Evolutionary conservation across 257 asterid species (phyloP), one percentile per base, ranked within the genome.

Genomic region (Pogostemon cablin): DNA sequence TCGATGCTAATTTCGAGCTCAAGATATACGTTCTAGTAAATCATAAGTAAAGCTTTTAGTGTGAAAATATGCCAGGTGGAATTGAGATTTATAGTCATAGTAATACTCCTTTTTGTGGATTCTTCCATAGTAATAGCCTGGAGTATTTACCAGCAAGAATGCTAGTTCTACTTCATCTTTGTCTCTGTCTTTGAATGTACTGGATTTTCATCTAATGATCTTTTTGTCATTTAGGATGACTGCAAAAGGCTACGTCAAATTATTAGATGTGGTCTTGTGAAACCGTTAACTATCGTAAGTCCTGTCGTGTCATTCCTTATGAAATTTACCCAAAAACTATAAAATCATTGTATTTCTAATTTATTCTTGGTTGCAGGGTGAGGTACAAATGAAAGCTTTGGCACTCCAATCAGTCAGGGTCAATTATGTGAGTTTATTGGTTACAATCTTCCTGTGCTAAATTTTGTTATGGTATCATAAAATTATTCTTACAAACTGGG

Each of bases 201-300:
- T 64, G n/a, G 44, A 55, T 56, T 56, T 43, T 46, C 20, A 40
- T 66, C 58, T 64, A 47, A 73, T 47, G 8, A 7, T 62, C 25
- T 58, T 76, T 72, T 75, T 72, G 54, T 32, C 38, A 25, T 25
- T 25, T 25, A 92, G 98, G 98, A 90, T 35, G 98, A 90, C 81
- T 92, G 98, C 84, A 72, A 80, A 76, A 87, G 90, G 71, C 79
- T 92, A 53, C 95, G 90, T 60, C 95, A 92, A 78, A 86, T 89
- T 85, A 84, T 92, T 64, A 83, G 90, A 80, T 86, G 86, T 40
- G 96, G 96, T 70, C 93, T 88, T 72, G 89, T 84, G 81, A 82
- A 86, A 77, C 90, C 68, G 53, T 81, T 80, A 53, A 84, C 97
- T 43, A 88, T 92, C 49, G 98, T 92, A 83, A 88, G 98, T 77